phyloP scores from a whole-genome alignment of 352 stramenopile species.

The Halophytophthora batemanensis region DNA sequence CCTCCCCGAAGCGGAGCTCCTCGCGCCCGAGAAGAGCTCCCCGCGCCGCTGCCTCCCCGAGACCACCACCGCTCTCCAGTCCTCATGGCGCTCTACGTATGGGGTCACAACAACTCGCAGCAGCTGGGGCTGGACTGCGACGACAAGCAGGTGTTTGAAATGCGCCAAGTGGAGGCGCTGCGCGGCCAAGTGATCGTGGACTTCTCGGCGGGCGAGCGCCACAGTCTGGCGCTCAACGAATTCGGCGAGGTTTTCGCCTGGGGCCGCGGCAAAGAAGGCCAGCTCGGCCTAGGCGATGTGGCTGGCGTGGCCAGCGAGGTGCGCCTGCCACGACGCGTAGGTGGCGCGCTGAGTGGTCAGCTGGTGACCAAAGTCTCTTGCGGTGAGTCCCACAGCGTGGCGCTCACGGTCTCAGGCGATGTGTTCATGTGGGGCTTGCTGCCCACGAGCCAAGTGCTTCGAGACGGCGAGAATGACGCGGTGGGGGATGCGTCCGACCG shows the following conservation, averaged over 20 bases:
- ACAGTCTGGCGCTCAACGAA: conserved; percentile 76
- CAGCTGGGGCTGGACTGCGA: conserved; percentile 54
- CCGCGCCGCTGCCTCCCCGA: too few species aligned
- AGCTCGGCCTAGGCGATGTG: conserved; percentile 55
- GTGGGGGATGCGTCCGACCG: conserved; percentile 41
- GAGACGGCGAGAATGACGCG: conserved; percentile 25
- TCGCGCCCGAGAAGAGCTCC: too few species aligned
- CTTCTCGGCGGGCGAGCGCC: conserved; percentile 69
- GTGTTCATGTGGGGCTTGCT: conserved; percentile 81
- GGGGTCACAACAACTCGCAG: conserved; percentile 71
- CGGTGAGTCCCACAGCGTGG: conserved; percentile 74
- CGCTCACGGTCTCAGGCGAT: conserved; percentile 46
- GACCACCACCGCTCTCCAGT: too few species aligned
- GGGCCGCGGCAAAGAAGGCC: conserved; percentile 67
- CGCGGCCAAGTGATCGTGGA: conserved; percentile 58
- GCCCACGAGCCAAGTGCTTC: conserved; percentile 46
- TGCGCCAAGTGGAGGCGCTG: conserved; percentile 53
- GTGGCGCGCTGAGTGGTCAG: conserved; percentile 47
- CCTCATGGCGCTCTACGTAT: conserved; percentile 72
- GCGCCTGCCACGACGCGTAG: conserved; percentile 36
- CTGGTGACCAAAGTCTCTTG: conserved; percentile 69
- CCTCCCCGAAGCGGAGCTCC: too few species aligned
- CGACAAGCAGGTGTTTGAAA: conserved; percentile 57
- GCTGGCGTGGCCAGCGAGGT: conserved; percentile 24
- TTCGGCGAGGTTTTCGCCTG: conserved; percentile 82